Percentiles rank a stretch among this genome's conserved stretches.
phyloP scores from a whole-genome alignment of 106 monocot species.

The Xerophyta viscosa region DNA sequence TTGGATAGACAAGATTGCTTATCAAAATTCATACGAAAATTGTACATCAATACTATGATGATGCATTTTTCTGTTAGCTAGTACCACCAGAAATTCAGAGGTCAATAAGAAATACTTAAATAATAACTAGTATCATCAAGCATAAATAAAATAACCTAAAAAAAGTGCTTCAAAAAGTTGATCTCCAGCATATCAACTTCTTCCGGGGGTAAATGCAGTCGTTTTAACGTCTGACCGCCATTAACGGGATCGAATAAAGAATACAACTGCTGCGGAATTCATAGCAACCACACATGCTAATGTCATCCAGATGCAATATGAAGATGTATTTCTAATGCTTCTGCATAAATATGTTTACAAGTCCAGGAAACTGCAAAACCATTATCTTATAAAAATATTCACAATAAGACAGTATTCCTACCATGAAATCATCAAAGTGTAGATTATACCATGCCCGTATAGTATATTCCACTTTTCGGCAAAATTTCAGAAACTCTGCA shows the following conservation, averaged over 20 bases:
- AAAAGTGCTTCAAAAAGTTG: conserved; percentile 55
- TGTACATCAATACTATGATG: too few species aligned
- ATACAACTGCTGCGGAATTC: conserved; percentile 59
- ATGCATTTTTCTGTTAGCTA: too few species aligned
- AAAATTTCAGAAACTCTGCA: conserved; percentile 51
- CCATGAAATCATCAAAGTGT: conserved; percentile 82
- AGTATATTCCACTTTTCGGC: conserved; percentile 63
- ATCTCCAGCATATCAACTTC: conserved; percentile 65
- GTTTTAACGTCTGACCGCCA: conserved; percentile 42
- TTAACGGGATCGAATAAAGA: conserved; percentile 63
- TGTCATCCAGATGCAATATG: neutral
- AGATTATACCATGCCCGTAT: conserved; percentile 68
- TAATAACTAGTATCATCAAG: too few species aligned
- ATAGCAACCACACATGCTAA: neutral
- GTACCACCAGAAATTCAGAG: too few species aligned
- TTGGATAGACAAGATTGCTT: too few species aligned
- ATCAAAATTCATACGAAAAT: too few species aligned
- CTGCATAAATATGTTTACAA: neutral
- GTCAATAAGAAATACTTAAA: too few species aligned
- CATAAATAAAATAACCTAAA: too few species aligned
- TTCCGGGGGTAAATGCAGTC: conserved; percentile 35
- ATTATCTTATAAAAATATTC: neutral
- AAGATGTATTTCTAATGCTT: neutral
- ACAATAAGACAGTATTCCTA: conserved; percentile 3
- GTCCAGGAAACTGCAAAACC: neutral